These are phyloP conservation scores for Penicillium lividum DNA, from an alignment of 495 filamentous ascomycete species.

Conservation along the genomic window DNA sequence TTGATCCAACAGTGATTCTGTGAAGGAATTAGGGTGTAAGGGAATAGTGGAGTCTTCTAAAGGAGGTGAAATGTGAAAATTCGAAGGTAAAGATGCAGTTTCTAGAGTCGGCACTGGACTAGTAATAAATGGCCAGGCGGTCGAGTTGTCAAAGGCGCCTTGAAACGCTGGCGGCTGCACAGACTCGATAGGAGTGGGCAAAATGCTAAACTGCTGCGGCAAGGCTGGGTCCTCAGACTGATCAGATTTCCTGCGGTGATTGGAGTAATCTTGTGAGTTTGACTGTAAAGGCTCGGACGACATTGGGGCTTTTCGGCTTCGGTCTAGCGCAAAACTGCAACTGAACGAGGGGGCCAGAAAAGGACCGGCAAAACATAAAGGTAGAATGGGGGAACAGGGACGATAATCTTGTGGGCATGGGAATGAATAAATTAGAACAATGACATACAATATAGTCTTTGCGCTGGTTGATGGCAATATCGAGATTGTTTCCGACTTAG, in stretches of 20 bases:
- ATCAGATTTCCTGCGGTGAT: slow-evolving; percentile 20
- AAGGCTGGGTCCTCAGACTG: slow-evolving; percentile 17
- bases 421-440: slow-evolving; percentile 6
- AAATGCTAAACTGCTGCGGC: slow-evolving; percentile 7
- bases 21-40: slow-evolving; percentile 11
- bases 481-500: slow-evolving; percentile 15
- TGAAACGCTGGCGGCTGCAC: slow-evolving; percentile 20
- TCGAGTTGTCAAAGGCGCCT: slow-evolving; percentile 10
- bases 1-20: slow-evolving; percentile 10
- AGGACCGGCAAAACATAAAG: slow-evolving; percentile 16
- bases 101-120: slow-evolving; percentile 10
- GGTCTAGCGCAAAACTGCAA: slow-evolving; percentile 19
- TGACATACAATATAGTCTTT: slow-evolving; percentile 20
- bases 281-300: slow-evolving; percentile 17
- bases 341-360: slow-evolving; percentile 18
- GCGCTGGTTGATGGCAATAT: slow-evolving; percentile 10
- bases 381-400: slow-evolving; percentile 9
- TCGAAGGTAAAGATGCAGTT: slow-evolving; percentile 8
- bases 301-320: slow-evolving; percentile 24
- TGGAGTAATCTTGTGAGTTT: slow-evolving; percentile 27
- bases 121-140: slow-evolving; percentile 19
- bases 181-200: slow-evolving; percentile 20
- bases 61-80: slow-evolving; percentile 12
- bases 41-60: slow-evolving; percentile 16
- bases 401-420: slow-evolving; percentile 3